Evolutionary conservation across 305 asterid species (phyloP), one percentile per base, ranked within the genome.

Genomic region (Fraxinus platypoda): DNA sequence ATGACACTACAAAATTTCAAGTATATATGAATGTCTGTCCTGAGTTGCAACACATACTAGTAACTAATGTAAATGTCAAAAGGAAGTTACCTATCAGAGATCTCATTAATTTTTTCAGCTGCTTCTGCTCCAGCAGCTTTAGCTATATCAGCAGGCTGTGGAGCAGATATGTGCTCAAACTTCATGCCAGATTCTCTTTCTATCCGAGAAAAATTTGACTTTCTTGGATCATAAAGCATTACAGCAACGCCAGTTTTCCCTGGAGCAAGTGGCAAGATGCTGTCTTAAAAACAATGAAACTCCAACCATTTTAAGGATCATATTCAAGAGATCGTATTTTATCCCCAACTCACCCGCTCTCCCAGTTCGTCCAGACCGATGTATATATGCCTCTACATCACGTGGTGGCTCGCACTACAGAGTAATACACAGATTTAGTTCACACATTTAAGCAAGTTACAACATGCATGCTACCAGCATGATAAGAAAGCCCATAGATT

Each of bases 291-390:
- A 62, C 30, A 77, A 31, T 7, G 41, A 64, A 49, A 34, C 72
- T 7, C 41, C 70, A 41, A 26, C 84, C 49, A 52, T 31, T 26
- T 26, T 68, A 68, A 28, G n/a, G 74, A 68, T 28, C 37, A 26
- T 68, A 68, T 68, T 30, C 19, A 26, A 68, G 38, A 26, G 15
- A 12, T 28, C 8, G 30, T 64, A 78, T 70, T 26, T 9, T 28
- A 66, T 19, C 76, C 80, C 57, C 34, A 78, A 77, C 78, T 66
- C 81, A 92, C 95, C 94, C 38, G 98, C 99, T 86, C 99, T 89
- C 43, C 99, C 99, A 5, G 98, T 96, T 81, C 98, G 88, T 77
- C 98, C 98, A 87, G 99, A 96, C 28, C 98, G 94, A 91, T 96
- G 99, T 83, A 96, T 96, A 90, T 96, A 94, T 33, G 93, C 98